Evolutionary conservation across 371 early-diverging fungal species (phyloP).

Genomic region (Mortierella sp.): DNA sequence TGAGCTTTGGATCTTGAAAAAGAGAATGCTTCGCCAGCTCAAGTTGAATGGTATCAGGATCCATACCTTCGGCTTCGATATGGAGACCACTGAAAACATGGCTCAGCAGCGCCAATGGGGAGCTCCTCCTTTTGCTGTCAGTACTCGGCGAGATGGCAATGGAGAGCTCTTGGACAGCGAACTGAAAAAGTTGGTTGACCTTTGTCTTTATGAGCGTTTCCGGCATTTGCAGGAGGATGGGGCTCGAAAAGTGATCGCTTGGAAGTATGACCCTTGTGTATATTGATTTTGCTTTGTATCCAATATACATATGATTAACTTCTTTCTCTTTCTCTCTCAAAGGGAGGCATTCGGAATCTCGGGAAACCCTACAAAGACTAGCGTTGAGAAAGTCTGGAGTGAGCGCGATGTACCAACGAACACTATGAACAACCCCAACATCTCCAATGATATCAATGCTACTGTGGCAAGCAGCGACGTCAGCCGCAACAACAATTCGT

Average conservation of each 20-base stretch:
- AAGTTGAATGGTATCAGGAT: constrained; percentile 44
- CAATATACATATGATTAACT: not conserved
- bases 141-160: constrained; percentile 20
- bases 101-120: constrained; percentile 41
- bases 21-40: constrained; percentile 47
- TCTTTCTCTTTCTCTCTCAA: not conserved
- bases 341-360: constrained; percentile 28
- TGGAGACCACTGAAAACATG: constrained; percentile 37
- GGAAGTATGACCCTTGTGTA: constrained; percentile 26
- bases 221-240: constrained; percentile 41
- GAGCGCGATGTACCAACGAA: constrained; percentile 12
- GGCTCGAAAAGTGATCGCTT: constrained; percentile 39
- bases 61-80: constrained; percentile 39
- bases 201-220: constrained; percentile 36
- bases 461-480: not conserved
- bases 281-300: not conserved
- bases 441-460: not conserved
- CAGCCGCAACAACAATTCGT: constrained; percentile 24
- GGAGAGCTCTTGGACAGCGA: constrained; percentile 34
- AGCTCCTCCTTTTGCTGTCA: constrained; percentile 39
- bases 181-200: constrained; percentile 25
- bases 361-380: constrained; percentile 12
- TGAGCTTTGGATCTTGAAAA: constrained; percentile 48
- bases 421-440: not conserved
- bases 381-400: constrained; percentile 34